phyloP scores from a whole-genome alignment of 345 rosid genomes.

The Anacardium occidentale region DNA sequence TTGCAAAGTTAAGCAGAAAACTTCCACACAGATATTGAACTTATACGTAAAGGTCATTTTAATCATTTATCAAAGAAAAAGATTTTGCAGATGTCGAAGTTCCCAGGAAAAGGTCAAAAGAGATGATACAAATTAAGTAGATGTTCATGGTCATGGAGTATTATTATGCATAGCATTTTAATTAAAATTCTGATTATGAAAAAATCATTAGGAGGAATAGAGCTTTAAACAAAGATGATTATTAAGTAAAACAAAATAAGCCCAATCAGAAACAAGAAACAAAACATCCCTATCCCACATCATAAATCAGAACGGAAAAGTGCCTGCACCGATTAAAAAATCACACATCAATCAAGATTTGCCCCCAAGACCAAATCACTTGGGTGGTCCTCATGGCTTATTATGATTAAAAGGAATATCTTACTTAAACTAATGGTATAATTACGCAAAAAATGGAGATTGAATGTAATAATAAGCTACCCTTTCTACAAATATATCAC shows the following conservation, averaged over 20 bases:
- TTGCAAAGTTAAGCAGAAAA: conserved; percentile 10
- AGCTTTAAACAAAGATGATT: conserved; percentile 8
- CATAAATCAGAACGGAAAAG: not conserved
- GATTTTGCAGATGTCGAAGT: conserved; percentile 11
- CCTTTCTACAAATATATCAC: not conserved
- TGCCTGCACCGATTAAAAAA: not conserved
- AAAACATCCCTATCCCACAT: not conserved
- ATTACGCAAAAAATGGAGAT: not conserved
- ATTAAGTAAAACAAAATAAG: conserved; percentile 8
- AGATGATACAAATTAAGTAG: not conserved
- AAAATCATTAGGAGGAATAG: not conserved
- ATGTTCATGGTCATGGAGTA: not conserved
- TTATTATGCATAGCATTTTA: not conserved
- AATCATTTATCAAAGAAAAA: not conserved
- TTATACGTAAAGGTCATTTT: not conserved
- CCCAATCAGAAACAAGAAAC: conserved; percentile 12
- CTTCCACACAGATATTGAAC: not conserved
- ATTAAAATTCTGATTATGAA: not conserved
- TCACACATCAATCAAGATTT: conserved; percentile 21
- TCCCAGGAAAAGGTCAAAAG: not conserved
- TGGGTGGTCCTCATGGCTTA: not conserved
- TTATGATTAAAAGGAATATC: not conserved
- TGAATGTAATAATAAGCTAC: not conserved
- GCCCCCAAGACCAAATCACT: conserved; percentile 11
- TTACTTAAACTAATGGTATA: not conserved